Base-by-base conservation (phyloP, 2,329 filamentous ascomycete genomes). In the Hymenoscyphus linearis region DNA sequence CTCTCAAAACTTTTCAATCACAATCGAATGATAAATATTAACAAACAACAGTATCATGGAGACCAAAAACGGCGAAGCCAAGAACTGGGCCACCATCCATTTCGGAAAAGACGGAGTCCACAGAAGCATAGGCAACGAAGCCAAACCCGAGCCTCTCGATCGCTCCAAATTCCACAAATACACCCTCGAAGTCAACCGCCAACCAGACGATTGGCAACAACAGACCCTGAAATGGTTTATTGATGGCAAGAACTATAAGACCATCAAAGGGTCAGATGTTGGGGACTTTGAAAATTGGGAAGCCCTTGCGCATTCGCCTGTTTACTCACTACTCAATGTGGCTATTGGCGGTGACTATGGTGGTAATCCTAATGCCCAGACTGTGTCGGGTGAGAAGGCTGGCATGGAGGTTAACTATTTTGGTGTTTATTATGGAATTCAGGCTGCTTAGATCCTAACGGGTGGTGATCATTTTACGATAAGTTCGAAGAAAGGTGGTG, bases 151-250 rank as follows among this genome's bases (percentile, higher is more conserved):
- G 18, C 37, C 34, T 13, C 52, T 63, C 57, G 47, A 57, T 53
- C 47, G 53, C 47, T 27, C 27, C 10, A 10, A 37, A 26, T 63
- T 58, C 34, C 62, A 63, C 37, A 63, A 52, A 40, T 63, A 53
- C 52, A 34, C 59, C 27, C 40, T 63, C 9, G 62, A 52, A 1
- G 56, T 60, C 47, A 57, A 62, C 37, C 52, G 44, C 18, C 53
- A 47, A 34, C 36, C 44, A 27, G 35, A 25, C 16, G 36, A 52
- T 18, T 63, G 59, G 59, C 27, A 47, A 31, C 27, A 58, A 5
- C 52, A 63, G 14, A 52, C 60, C 37, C n/a, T 63, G 22, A 61
- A 47, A 58, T 63, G 60, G 59, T 61, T 55, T 35, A 55, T 63
- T 26, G 62, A 63, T 52, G 59, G 59, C n/a, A 58, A 52, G n/a